A percentile compares a stretch with the other conserved stretches of the same genome.
These are phyloP conservation scores for Gynochthodes officinalis DNA, from an alignment of 257 asterid species.

Conservation along the genomic window DNA sequence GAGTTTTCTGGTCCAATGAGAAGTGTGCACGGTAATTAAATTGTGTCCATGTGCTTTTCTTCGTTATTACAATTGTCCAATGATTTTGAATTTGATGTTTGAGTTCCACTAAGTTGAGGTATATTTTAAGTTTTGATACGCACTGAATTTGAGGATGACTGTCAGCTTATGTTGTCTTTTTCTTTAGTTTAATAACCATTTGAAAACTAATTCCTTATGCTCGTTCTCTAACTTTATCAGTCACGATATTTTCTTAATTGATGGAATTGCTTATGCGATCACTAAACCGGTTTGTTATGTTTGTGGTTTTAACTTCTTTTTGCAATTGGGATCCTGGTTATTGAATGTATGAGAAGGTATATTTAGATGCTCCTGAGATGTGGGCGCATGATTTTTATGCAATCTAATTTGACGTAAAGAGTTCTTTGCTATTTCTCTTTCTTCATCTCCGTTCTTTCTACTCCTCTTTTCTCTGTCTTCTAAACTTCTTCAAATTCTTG, in stretches of 20 bases:
- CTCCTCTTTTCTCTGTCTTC: no score
- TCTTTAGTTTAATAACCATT: no score
- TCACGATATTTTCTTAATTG: no score
- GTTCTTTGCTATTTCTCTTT: no score
- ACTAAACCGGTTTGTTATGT: background rate
- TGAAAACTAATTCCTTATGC: no score
- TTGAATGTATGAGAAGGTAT: no score
- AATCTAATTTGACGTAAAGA: background rate
- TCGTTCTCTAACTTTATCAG: no score
- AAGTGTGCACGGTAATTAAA: background rate
- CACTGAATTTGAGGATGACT: background rate
- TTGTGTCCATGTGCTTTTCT: background rate
- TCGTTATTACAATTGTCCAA: background rate
- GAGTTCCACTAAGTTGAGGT: background rate
- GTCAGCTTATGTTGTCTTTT: background rate
- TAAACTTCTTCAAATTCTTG: background rate
- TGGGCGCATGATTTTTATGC: background rate
- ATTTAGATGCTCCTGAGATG: background rate
- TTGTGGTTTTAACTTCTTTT: no score
- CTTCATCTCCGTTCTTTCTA: no score
- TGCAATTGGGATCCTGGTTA: background rate
- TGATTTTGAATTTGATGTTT: background rate
- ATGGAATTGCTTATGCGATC: background rate
- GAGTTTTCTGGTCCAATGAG: no score
- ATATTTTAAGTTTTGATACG: background rate